Percentiles rank a stretch among this genome's conserved stretches.
phyloP scores from a whole-genome alignment of 352 stramenopile genomes.

The Pythium biforme region DNA sequence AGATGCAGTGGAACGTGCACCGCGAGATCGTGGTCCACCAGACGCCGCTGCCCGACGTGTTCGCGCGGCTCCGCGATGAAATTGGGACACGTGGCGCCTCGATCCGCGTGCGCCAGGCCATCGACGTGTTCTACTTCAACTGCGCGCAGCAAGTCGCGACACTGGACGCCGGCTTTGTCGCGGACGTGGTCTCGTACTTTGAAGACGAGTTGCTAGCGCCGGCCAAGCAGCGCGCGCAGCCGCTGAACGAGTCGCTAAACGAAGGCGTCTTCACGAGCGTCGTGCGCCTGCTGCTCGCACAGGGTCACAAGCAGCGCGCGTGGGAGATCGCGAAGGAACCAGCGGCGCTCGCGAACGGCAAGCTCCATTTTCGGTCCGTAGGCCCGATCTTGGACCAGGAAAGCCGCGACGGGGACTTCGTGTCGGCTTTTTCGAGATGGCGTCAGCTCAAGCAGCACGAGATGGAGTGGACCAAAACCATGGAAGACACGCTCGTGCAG shows the following conservation, averaged over 20 bases:
- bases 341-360: slow-evolving; percentile 27
- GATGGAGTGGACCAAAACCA: slow-evolving; percentile 70
- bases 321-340: slow-evolving; percentile 52
- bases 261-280: slow-evolving; percentile 56
- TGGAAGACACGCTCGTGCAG: slow-evolving; percentile 71
- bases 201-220: slow-evolving; percentile 39
- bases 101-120: slow-evolving; percentile 37
- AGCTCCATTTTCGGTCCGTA: slow-evolving; percentile 70
- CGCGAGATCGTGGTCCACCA: slow-evolving; percentile 43
- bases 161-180: slow-evolving; percentile 31
- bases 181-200: slow-evolving; percentile 52
- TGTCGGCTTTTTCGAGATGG: slow-evolving; percentile 46
- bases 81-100: slow-evolving; percentile 36
- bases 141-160: slow-evolving; percentile 49
- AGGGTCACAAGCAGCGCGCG: slow-evolving; percentile 37
- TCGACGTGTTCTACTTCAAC: slow-evolving; percentile 79
- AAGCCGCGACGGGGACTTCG: slow-evolving; percentile 41
- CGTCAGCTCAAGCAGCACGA: slow-evolving; percentile 49
- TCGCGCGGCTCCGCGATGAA: slow-evolving; percentile 46
- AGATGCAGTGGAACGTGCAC: slow-evolving; percentile 44
- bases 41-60: slow-evolving; percentile 49
- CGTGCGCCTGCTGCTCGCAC: slow-evolving; percentile 55
- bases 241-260: slow-evolving; percentile 58
- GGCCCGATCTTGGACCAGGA: slow-evolving; percentile 61
- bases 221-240: slow-evolving; percentile 26